Evolutionary conservation across 345 rosid species (phyloP), one percentile per base, ranked within the genome.

Genomic region (Syzygium grande): DNA sequence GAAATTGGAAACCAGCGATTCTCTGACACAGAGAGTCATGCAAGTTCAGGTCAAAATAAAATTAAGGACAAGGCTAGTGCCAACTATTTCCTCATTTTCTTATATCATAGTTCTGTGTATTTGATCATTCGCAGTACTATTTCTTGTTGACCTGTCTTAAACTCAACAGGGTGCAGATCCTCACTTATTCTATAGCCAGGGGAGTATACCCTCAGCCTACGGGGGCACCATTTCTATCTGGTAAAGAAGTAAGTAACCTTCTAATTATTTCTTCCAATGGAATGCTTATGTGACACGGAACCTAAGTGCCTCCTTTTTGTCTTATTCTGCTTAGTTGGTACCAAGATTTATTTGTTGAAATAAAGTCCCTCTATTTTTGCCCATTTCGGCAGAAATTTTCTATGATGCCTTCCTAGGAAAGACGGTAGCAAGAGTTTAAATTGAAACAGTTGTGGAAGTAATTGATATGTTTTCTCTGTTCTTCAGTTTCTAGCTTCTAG

Each of bases 181-280:
- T 84, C 93, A 95, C 73, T 88, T 95, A 84, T 95, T 95, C 89
- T 92, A 92, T 89, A 93, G 96, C 88, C 96, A 94, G 89, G 98
- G 98, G 98, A 88, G 90, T 95, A 89, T 94, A 95, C 91, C 98
- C 98, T 90, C 98, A 95, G 87, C 98, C 96, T 54, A 89, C 93
- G 4, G 91, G 88, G 88, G 91, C 91, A 4, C 89, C 93, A 55
- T 90, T 89, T 91, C 94, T 92, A 78, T 88, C 93, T 6, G 96
- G 95, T 52, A 95, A 94, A 94, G 96, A 95, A 92, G 98, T 95
- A 91, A 85, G 93, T 25, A 9, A 55, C 54, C 43, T 54, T 22
- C 30, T 51, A 68, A 58, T 41, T 89, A 12, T 63, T 87, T 55
- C 19, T 16, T 56, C 87, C 7, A 41, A 53, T 85, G 51, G 29